Base-by-base conservation (phyloP, 208 protist genomes). In the Hexamita inflata region DNA sequence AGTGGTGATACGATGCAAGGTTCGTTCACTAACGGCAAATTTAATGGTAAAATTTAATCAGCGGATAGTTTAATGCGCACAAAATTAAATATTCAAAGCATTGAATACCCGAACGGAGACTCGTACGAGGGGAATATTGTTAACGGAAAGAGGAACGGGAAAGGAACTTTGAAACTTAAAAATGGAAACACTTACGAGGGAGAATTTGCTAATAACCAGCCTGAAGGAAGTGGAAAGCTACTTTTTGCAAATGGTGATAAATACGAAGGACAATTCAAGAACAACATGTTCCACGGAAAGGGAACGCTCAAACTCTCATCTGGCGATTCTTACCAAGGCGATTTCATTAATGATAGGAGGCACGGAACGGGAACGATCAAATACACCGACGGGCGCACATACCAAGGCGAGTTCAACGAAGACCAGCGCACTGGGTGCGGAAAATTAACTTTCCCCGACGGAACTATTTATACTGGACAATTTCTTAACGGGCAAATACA, bases 31-130 rank as follows among this genome's bases (percentile, higher is more conserved):
- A 30, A 73, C 26, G 73, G 73, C n/a, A 13, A 4, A 32, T 28
- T n/a, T 11, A 13, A 7, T 34, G 73, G 73, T 32, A 13, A 60
- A 28, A 57, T 65, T 28, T 4, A 38, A 28, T 35, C 32, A 29
- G 4, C n/a, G 2, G 75, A n/a, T n/a, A n/a, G n/a, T n/a, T n/a
- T n/a, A n/a, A n/a, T n/a, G n/a, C n/a, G n/a, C n/a, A n/a, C n/a
- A n/a, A n/a, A n/a, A n/a, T n/a, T n/a, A n/a, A n/a, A n/a, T n/a
- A n/a, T n/a, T n/a, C n/a, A n/a, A n/a, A n/a, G n/a, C n/a, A n/a
- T n/a, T n/a, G n/a, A n/a, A n/a, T n/a, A 32, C 26, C 30, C 74
- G 4, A 73, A 75, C n/a, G 74, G 74, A 61, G 74, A 77, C 30
- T 13, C 26, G 1, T 77, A 40, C 58, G 73, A 75, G 60, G 74